Conservation (phyloP, 1,139 yeast species). For the Nakaseomyces delphensis region DNA sequence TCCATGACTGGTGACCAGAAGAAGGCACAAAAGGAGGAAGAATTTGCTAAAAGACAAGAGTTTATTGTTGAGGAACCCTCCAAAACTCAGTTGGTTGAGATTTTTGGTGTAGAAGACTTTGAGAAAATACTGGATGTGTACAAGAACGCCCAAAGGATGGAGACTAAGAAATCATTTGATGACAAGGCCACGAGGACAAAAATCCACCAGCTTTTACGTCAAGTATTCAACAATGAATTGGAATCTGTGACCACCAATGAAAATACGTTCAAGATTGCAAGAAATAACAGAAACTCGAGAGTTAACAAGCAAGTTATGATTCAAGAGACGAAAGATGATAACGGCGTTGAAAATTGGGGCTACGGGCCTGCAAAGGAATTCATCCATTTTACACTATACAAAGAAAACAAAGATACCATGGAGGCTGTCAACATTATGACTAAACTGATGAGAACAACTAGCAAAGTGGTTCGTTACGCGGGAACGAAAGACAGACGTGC, state of each 20-base stretch:
- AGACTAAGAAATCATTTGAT: slow-evolving; percentile 48
- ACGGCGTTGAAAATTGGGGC: slow-evolving; percentile 40
- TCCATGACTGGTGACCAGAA: slow-evolving; percentile 35
- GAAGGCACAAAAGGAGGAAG: slow-evolving; percentile 33
- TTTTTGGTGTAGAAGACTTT: slow-evolving; percentile 55
- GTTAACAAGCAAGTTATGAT: slow-evolving; percentile 33
- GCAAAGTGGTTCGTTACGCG: slow-evolving; percentile 66
- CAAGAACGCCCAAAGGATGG: slow-evolving; percentile 49
- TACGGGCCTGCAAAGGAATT: slow-evolving; percentile 62
- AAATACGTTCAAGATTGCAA: slow-evolving; percentile 54
- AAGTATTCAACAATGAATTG: slow-evolving; percentile 61
- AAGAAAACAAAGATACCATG: slow-evolving; percentile 96
- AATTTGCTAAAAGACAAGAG: slow-evolving; percentile 37
- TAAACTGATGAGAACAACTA: slow-evolving; percentile 63
- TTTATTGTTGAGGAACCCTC: slow-evolving; percentile 42
- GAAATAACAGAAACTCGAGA: slow-evolving; percentile 38
- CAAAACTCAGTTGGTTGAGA: slow-evolving; percentile 39
- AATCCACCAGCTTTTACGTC: slow-evolving; percentile 68
- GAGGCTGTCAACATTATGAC: slow-evolving; percentile 75
- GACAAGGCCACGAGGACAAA: slow-evolving; percentile 67
- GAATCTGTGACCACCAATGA: slow-evolving; percentile 71
- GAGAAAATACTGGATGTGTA: slow-evolving; percentile 50
- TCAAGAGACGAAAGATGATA: slow-evolving; percentile 43
- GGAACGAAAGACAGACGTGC: slow-evolving; percentile 98
- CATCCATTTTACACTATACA: slow-evolving; percentile 74